phyloP scores from a whole-genome alignment of 2,329 filamentous ascomycete genomes.

The Hawksworthiomyces lignivorus region DNA sequence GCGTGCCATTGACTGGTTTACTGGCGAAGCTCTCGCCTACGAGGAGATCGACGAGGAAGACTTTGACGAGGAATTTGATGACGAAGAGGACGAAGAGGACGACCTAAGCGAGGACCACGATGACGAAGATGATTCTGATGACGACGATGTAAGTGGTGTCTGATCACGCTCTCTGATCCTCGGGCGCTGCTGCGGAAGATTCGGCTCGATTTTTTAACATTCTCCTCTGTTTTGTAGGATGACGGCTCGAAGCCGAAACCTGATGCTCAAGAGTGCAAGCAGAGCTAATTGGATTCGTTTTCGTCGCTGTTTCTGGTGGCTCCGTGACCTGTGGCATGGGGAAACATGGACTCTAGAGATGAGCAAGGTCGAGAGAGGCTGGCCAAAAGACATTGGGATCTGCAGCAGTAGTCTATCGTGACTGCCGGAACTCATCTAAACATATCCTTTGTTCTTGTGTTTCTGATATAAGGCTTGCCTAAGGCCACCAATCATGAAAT shows the following conservation, averaged over 20 bases:
- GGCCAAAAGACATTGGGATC: not conserved
- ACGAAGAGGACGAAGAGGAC: slow-evolving; percentile 90
- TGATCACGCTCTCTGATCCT: not conserved
- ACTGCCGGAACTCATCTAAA: slow-evolving; percentile 2
- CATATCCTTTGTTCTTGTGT: not conserved
- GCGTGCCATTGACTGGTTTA: slow-evolving; percentile 98
- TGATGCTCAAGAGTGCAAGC: slow-evolving; percentile 92
- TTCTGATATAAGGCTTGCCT: too few relatives aligned
- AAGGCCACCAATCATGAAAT: too few relatives aligned
- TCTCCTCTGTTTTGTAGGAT: slow-evolving; percentile 46
- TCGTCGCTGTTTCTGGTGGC: not conserved
- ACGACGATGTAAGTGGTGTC: slow-evolving; percentile 64
- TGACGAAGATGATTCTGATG: slow-evolving; percentile 66
- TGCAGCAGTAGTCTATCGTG: not conserved
- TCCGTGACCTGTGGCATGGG: not conserved
- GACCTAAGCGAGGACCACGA: slow-evolving; percentile 79
- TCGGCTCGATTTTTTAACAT: slow-evolving; percentile 19
- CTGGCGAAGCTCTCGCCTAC: slow-evolving; percentile 91
- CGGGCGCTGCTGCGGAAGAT: too few relatives aligned
- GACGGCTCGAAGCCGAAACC: slow-evolving; percentile 86
- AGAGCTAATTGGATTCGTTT: slow-evolving; percentile 53
- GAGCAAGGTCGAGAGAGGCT: not conserved
- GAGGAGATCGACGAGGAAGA: slow-evolving; percentile 86
- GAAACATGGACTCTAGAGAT: too few relatives aligned
- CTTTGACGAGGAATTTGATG: slow-evolving; percentile 73